These are phyloP conservation scores for Blastocystis sp. DNA, from an alignment of 352 stramenopile genomes.

Conservation along the genomic window DNA sequence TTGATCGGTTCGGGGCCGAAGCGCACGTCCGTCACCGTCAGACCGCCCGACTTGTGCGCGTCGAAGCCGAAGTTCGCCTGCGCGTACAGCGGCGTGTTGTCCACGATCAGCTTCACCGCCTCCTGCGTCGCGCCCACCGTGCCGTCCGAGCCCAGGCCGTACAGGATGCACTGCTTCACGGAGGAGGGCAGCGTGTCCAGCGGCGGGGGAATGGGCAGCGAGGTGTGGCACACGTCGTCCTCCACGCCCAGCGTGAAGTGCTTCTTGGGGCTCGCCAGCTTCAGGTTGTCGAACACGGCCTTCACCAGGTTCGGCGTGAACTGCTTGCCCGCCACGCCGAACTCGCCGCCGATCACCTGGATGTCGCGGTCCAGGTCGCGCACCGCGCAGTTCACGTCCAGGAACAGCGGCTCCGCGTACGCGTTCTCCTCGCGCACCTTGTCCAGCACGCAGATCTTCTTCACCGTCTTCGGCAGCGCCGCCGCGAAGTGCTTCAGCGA, in stretches of 20 bases:
- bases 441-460: slow-evolving; percentile 79
- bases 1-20: slow-evolving; percentile 68
- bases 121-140: slow-evolving; percentile 76
- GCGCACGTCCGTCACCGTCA: slow-evolving; percentile 74
- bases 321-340: slow-evolving; percentile 76
- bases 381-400: slow-evolving; percentile 79
- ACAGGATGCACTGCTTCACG: slow-evolving; percentile 85
- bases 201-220: slow-evolving; percentile 72
- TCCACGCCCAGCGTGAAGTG: slow-evolving; percentile 82
- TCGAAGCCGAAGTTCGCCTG: slow-evolving; percentile 78
- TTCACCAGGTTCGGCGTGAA: slow-evolving; percentile 78
- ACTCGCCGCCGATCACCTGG: slow-evolving; percentile 76
- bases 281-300: slow-evolving; percentile 77
- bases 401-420: slow-evolving; percentile 77
- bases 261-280: slow-evolving; percentile 72
- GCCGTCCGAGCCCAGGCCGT: slow-evolving; percentile 79
- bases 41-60: slow-evolving; percentile 76
- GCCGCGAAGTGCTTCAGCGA: slow-evolving; percentile 78
- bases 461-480: slow-evolving; percentile 75
- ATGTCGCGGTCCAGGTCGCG: slow-evolving; percentile 73
- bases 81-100: slow-evolving; percentile 73
- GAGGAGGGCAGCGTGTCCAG: slow-evolving; percentile 75
- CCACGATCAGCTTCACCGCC: slow-evolving; percentile 76
- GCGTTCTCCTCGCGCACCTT: slow-evolving; percentile 76
- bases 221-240: slow-evolving; percentile 76